Evolutionary conservation across 2,329 filamentous ascomycete genomes (phyloP).

Genomic region (Colletotrichum tropicicola): DNA sequence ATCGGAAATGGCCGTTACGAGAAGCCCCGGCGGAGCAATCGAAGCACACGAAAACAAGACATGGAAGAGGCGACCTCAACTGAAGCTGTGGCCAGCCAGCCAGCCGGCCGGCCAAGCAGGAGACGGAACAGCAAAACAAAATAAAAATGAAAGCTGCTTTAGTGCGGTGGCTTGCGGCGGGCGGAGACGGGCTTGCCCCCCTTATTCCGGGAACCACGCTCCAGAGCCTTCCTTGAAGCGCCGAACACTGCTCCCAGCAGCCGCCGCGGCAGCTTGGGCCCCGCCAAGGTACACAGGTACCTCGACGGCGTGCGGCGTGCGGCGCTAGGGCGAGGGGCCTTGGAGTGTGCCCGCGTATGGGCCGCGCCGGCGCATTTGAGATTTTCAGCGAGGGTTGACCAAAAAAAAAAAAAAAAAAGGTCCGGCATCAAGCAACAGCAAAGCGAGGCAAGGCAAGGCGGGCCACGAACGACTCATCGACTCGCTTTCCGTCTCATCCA

Average conservation of each 20-base stretch:
- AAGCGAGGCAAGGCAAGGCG: not conserved
- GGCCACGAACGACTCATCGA: constrained; percentile 16
- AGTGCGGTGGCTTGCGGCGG: constrained; percentile 13
- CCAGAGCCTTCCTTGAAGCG: not conserved
- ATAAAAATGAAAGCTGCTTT: not conserved
- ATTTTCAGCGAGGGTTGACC: not conserved
- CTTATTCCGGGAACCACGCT: constrained; percentile 4
- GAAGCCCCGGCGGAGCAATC: not conserved
- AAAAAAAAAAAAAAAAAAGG: constrained; percentile 1
- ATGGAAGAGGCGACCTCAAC: not conserved
- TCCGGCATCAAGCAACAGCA: not conserved
- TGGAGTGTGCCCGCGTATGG: not conserved
- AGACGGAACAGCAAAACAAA: no score
- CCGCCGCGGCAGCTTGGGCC: constrained; percentile 6
- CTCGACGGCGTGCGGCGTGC: not conserved
- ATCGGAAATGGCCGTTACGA: constrained; percentile 27
- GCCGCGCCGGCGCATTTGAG: constrained; percentile 6
- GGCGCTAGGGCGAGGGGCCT: not conserved
- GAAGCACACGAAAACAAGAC: not conserved
- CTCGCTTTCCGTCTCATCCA: not conserved
- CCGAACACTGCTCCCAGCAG: not conserved
- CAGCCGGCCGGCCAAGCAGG: no score
- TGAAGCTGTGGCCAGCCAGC: constrained; percentile 1
- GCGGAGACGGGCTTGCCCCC: constrained; percentile 11
- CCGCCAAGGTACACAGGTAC: constrained; percentile 21